Base-by-base conservation (phyloP, 2,329 filamentous ascomycete species). In the Sclerotinia trifoliorum region DNA sequence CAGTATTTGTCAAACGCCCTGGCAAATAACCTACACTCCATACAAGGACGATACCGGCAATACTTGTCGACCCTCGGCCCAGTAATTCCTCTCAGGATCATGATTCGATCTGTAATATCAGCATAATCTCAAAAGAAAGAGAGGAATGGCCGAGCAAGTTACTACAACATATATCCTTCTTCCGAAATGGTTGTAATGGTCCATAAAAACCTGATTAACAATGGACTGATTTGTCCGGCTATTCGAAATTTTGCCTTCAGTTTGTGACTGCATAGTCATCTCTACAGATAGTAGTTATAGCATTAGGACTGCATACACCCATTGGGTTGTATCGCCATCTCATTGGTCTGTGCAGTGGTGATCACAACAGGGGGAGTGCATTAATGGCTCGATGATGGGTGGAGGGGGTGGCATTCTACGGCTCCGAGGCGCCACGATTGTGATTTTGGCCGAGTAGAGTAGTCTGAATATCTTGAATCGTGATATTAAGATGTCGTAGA, bases 121-220 rank as follows among this genome's bases (percentile, higher is more conserved):
- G 87, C 90, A 90, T 90, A 92, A 92, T 92, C 92, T 92, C 86
- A 87, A 86, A 84, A 85, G 82, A 92, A 90, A 90, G 85, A 93
- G 87, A 93, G 83, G 73, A 80, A 88, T 58, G 73, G 80, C 78
- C 84, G 83, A 79, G 79, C 80, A 88, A 91, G 89, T 92, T 89
- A 91, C 88, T 88, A 84, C 85, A 82, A 82, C 84, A 83, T 83
- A 81, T 82, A 81, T 82, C 80, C 78, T 78, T 76, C 77, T 79
- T 76, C 60, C 73, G 76, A 76, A 79, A 80, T 90, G 87, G 86
- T 82, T 84, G 83, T 82, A 80, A 85, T 82, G 89, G 88, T 92
- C 90, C 89, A 90, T 89, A 79, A 83, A 84, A 83, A 81, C 79
- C 66, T 79, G 86, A 88, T 83, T 84, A 79, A 90, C 85, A 91